Evolutionary conservation across 805 yeast genomes (phyloP).

Genomic region (Monosporozyma solicola): DNA sequence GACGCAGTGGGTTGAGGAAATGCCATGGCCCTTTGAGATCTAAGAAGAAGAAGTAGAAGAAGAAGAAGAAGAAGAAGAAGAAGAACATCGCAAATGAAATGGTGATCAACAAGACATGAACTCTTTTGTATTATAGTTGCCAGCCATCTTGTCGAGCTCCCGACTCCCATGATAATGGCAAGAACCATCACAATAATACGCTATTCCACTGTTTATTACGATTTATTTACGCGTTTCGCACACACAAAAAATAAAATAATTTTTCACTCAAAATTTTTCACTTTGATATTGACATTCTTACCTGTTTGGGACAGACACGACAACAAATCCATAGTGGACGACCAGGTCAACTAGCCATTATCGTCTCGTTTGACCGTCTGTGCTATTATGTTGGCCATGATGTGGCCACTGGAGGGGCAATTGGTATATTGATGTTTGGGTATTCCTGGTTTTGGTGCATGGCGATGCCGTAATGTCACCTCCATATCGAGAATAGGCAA

Average conservation of each 20-base stretch:
- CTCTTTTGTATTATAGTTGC: too few relatives aligned
- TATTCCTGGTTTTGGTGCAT: not conserved
- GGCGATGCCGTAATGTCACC: not conserved
- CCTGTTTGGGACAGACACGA: constrained; percentile 8
- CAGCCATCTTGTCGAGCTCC: too few relatives aligned
- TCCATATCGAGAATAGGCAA: not conserved
- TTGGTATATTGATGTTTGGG: not conserved
- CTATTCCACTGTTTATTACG: not conserved
- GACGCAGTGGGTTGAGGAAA: constrained; percentile 47
- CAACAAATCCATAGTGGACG: constrained; percentile 3
- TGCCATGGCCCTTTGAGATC: constrained; percentile 36
- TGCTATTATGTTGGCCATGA: not conserved
- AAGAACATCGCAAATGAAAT: too few relatives aligned
- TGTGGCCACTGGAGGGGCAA: not conserved
- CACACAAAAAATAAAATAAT: not conserved
- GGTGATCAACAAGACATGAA: not conserved
- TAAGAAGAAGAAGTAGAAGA: not conserved
- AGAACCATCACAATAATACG: too few relatives aligned
- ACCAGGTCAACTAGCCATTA: not conserved
- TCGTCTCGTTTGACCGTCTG: not conserved
- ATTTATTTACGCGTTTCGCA: constrained; percentile 2
- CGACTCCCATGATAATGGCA: too few relatives aligned
- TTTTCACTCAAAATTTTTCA: not conserved
- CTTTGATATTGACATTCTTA: not conserved
- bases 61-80: not conserved